Evolutionary conservation across 2,329 filamentous ascomycete genomes (phyloP), one percentile per base, ranked within the genome.

Genomic region (Hymenoscyphus repandus): DNA sequence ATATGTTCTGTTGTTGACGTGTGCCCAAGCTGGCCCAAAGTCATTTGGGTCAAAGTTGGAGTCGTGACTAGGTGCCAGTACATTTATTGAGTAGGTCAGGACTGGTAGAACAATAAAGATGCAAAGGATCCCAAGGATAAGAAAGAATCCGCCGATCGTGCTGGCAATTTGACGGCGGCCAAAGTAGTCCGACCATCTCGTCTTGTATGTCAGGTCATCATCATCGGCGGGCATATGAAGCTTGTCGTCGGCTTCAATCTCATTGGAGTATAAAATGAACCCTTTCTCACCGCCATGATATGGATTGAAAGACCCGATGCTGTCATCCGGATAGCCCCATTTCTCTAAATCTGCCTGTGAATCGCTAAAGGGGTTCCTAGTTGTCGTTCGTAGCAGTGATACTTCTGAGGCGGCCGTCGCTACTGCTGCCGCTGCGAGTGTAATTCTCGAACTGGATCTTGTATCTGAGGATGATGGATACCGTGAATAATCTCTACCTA

Each of bases 201-300:
- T 63, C 55, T 69, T 75, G 64, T 51, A 70, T 5, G 27, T 51
- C 7, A 49, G 66, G 52, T 77, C 74, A 52, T 77, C 75, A 55
- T 77, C 73, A 44, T 72, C 71, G 42, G 67, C 66, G 9, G 77
- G 76, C 67, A 76, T 74, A 52, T 80, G 77, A 64, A 78, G 70
- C 22, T 74, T 72, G 54, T 80, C 77, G 54, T 80, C 77, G 22
- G 70, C 69, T 58, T 80, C 77, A 43, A 72, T 68, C 52, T 77
- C 70, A 52, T 78, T 71, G 12, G 68, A 65, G 55, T 75, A 75
- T 17, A 79, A 58, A 4, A 75, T 64, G 38, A 67, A 66, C 1
- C 62, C 62, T 31, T 64, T 62, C 18, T 66, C 65, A 42, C 69
- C 68, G 20, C 68, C 70, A 33, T 68, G 66, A 49, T 73, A 72